Evolutionary conservation across 106 monocot genomes (phyloP).

Genomic region (Dactylorhiza incarnata): DNA sequence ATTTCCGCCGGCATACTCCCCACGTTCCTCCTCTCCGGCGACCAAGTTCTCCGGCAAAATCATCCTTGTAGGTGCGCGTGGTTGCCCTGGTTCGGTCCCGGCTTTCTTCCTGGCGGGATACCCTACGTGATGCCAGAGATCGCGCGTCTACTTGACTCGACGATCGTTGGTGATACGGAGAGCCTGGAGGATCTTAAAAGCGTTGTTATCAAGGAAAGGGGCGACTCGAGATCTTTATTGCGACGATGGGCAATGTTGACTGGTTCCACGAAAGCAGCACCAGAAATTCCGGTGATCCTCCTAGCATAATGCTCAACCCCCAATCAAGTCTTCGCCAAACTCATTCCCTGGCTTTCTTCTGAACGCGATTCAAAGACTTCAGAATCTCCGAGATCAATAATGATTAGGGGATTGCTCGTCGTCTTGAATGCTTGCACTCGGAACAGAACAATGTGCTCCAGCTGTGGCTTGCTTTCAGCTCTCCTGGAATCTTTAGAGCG

Average conservation of each 20-base stretch:
- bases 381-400: slow-evolving; percentile 73
- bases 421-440: slow-evolving; percentile 65
- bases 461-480: slow-evolving; percentile 57
- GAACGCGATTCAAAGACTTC: slow-evolving; percentile 35
- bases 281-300: slow-evolving; percentile 21
- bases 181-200: slow-evolving; percentile 37
- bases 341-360: slow-evolving; percentile 62
- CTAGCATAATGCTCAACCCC: slow-evolving; percentile 64
- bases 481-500: slow-evolving; percentile 50
- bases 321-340: slow-evolving; percentile 60
- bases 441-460: slow-evolving; percentile 86
- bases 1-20: no score
- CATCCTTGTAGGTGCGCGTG: no score
- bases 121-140: slow-evolving; percentile 56
- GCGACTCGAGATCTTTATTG: slow-evolving; percentile 46
- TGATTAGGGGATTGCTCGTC: slow-evolving; percentile 60
- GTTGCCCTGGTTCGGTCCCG: no score
- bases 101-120: no score
- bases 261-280: slow-evolving; percentile 33
- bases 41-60: no score
- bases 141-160: slow-evolving; percentile 59
- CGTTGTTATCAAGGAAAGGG: slow-evolving; percentile 18
- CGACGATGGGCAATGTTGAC: slow-evolving; percentile 77
- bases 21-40: no score
- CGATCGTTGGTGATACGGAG: slow-evolving; percentile 50